Evolutionary conservation across 495 filamentous ascomycete genomes (phyloP), one percentile per base, ranked within the genome.

Genomic region (Neurospora sp.): DNA sequence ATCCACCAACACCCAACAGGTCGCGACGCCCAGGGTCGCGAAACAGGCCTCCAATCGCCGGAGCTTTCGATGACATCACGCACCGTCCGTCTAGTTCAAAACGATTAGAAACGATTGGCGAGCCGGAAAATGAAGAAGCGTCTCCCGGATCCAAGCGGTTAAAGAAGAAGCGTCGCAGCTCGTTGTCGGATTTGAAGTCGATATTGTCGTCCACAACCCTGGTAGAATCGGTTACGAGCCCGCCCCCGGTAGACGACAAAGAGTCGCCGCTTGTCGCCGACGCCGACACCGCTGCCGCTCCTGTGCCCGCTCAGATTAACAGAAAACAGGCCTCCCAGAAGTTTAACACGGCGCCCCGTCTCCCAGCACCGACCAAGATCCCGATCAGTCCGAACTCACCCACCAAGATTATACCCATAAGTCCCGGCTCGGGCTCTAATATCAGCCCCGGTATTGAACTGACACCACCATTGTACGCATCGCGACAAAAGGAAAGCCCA

Each of bases 111-210:
- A 85, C 85, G 3, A 87, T 88, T 73, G 84, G 85, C 14, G 84
- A 85, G 72, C 86, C 85, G 31, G 83, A 86, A 14, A 77, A 78
- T 71, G 84, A 83, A 69, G 75, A 80, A 47, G 71, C 75, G 0
- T 65, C 27, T 37, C 27, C 53, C 53, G 74, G 78, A n/a, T 73
- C 76, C 39, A 88, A 85, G 71, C 77, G 83, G 41, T 73, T 86
- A 78, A 86, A 90, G 75, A 93, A 91, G 82, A 98, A 96, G 82
- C 86, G 96, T 73, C 90, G 96, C 75, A 97, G 94, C 80, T 98
- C 95, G 31, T 82, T 99, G 31, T 97, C 94, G 18, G 96, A 99
- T 78, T 83, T 99, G 38, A 92, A 92, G 77, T 85, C 84, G 53
- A 83, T 86, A 6, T 87, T 91, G 78, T 84, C 81, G 14, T 78